Conservation (phyloP, 1,284 basidiomycete genomes). For the Moesziomyces aphidis region DNA sequence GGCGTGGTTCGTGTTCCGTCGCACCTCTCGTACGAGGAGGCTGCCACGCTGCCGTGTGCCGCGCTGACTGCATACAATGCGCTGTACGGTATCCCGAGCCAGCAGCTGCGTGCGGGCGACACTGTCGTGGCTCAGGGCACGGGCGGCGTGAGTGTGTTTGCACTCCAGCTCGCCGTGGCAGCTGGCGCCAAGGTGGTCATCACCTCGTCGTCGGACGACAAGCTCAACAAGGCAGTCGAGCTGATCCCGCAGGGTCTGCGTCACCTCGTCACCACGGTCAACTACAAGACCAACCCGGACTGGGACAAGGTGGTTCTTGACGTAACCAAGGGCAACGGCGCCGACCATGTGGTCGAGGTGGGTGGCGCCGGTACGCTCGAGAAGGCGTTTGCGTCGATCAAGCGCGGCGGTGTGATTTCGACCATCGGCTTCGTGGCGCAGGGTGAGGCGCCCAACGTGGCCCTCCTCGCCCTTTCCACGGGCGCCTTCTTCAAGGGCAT, state of each 20-base stretch:
- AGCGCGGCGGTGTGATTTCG: slow-evolving; percentile 71
- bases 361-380: slow-evolving; percentile 73
- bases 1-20: slow-evolving; percentile 65
- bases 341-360: slow-evolving; percentile 74
- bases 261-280: slow-evolving; percentile 64
- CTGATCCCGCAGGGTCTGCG: slow-evolving; percentile 57
- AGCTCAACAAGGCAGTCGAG: slow-evolving; percentile 68
- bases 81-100: slow-evolving; percentile 69
- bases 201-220: slow-evolving; percentile 75
- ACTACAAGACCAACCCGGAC: slow-evolving; percentile 73
- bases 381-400: slow-evolving; percentile 70
- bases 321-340: slow-evolving; percentile 73
- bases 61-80: slow-evolving; percentile 73
- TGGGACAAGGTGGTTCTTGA: slow-evolving; percentile 74
- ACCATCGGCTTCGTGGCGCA: slow-evolving; percentile 72
- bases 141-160: slow-evolving; percentile 74
- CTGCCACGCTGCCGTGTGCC: slow-evolving; percentile 71
- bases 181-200: slow-evolving; percentile 74
- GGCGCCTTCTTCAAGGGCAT: slow-evolving; percentile 67
- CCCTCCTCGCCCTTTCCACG: slow-evolving; percentile 26
- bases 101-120: slow-evolving; percentile 70
- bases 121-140: slow-evolving; percentile 74
- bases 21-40: slow-evolving; percentile 73
- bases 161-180: slow-evolving; percentile 73
- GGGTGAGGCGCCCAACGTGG: slow-evolving; percentile 40